Conservation (phyloP, 208 protist species). For the Angomonas deanei region DNA sequence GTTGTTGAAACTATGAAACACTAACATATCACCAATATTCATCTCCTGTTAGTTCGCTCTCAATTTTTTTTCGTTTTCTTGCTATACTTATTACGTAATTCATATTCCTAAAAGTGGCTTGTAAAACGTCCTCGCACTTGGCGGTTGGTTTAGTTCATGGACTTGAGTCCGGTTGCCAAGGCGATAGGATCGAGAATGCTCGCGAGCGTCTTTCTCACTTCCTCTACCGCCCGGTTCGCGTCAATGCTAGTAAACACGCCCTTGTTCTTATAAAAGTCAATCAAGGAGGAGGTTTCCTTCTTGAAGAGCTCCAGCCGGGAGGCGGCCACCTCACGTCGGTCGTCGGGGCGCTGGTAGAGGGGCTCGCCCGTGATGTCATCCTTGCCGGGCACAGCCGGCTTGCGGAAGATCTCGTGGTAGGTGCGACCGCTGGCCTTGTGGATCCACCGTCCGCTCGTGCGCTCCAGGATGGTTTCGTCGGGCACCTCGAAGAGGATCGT, state of each 20-base stretch:
- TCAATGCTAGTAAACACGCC: slow-evolving; percentile 72
- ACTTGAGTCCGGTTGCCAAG: slow-evolving; percentile 50
- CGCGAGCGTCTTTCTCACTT: slow-evolving; percentile 49
- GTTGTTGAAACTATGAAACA: slow-evolving; percentile 1
- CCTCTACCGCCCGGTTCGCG: slow-evolving; percentile 63
- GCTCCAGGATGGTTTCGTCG: slow-evolving; percentile 88
- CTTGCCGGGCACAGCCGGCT: slow-evolving; percentile 75
- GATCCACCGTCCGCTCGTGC: slow-evolving; percentile 89
- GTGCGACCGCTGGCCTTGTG: slow-evolving; percentile 90
- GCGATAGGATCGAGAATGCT: slow-evolving; percentile 71
- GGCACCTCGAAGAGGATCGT: slow-evolving; percentile 89
- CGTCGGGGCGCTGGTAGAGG: slow-evolving; percentile 91
- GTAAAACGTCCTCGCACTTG: background rate
- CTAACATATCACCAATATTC: background rate
- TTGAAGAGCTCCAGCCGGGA: slow-evolving; percentile 90
- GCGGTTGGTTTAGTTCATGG: background rate
- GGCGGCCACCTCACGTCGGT: slow-evolving; percentile 84
- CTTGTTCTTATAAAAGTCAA: slow-evolving; percentile 70
- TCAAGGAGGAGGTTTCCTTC: slow-evolving; percentile 74
- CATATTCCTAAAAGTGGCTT: too few relatives aligned
- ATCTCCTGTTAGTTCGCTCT: background rate
- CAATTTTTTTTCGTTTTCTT: background rate
- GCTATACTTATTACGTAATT: too few relatives aligned
- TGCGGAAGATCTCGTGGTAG: slow-evolving; percentile 91
- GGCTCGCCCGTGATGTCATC: slow-evolving; percentile 94